Evolutionary conservation across 1,284 basidiomycete species (phyloP).

Genomic region (Neolentinus lepideus): DNA sequence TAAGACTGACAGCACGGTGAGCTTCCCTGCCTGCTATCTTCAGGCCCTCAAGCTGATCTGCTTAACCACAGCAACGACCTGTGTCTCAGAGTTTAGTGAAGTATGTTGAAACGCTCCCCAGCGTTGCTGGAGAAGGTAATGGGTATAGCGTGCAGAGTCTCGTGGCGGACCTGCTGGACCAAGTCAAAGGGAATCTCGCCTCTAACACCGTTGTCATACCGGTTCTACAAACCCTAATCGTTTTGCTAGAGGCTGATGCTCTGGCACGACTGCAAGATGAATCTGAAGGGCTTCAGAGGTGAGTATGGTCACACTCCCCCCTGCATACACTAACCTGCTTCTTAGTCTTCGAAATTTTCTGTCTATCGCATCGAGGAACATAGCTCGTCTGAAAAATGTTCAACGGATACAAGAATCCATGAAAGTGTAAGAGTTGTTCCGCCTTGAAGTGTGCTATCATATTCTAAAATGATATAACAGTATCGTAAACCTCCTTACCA

Average conservation of each 20-base stretch:
- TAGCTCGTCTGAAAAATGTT: constrained; percentile 66
- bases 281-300: constrained; percentile 43
- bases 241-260: constrained; percentile 62
- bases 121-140: constrained; percentile 17
- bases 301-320: constrained; percentile 19
- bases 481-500: constrained; percentile 52
- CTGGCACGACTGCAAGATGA: constrained; percentile 39
- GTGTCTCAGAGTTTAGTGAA: constrained; percentile 53
- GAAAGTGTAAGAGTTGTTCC: constrained; percentile 57
- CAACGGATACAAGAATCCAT: constrained; percentile 72
- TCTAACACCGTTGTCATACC: constrained; percentile 75
- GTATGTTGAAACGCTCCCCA: constrained; percentile 49
- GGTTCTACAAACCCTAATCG: constrained; percentile 65
- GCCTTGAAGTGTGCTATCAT: constrained; percentile 10
- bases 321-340: neutral
- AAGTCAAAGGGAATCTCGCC: constrained; percentile 44
- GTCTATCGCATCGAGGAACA: constrained; percentile 49
- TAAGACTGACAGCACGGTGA: constrained; percentile 76
- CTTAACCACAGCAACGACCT: constrained; percentile 51
- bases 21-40: constrained; percentile 18
- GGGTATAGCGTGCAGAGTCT: constrained; percentile 43
- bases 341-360: constrained; percentile 37
- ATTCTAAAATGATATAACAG: constrained; percentile 28
- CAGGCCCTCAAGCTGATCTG: constrained; percentile 5
- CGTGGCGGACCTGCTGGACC: constrained; percentile 44